Conservation (phyloP, 805 yeast species). For the Barnettozyma sp. region DNA sequence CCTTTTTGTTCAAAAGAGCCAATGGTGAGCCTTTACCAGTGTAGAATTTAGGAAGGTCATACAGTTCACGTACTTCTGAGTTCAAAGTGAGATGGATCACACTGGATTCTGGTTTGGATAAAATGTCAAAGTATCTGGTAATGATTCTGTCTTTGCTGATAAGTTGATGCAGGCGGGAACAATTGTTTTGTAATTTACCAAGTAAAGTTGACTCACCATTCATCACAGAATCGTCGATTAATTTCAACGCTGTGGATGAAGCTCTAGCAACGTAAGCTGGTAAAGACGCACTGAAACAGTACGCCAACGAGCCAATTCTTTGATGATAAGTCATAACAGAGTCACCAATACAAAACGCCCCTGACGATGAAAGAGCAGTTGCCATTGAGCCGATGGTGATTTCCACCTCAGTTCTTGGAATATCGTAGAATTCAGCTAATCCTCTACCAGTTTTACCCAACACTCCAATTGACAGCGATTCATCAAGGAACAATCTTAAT, state of each 20-base stretch:
- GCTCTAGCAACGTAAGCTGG: slow-evolving; percentile 85
- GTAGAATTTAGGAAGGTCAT: slow-evolving; percentile 38
- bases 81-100: slow-evolving; percentile 58
- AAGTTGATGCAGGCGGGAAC: slow-evolving; percentile 31
- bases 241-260: slow-evolving; percentile 45
- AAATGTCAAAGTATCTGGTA: slow-evolving; percentile 38
- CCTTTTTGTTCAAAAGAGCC: slow-evolving; percentile 25
- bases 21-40: slow-evolving; percentile 26
- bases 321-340: slow-evolving; percentile 83
- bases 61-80: slow-evolving; percentile 35
- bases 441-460: slow-evolving; percentile 86
- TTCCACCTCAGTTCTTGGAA: slow-evolving; percentile 61
- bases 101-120: slow-evolving; percentile 58
- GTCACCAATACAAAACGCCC: slow-evolving; percentile 91
- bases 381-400: slow-evolving; percentile 87
- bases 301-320: slow-evolving; percentile 82
- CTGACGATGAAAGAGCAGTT: slow-evolving; percentile 71
- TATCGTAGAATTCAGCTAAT: slow-evolving; percentile 60
- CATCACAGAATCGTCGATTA: slow-evolving; percentile 35
- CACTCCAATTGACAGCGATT: slow-evolving; percentile 78
- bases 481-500: slow-evolving; percentile 83
- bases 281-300: slow-evolving; percentile 88
- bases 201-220: slow-evolving; percentile 33
- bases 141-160: slow-evolving; percentile 35
- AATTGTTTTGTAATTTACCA: slow-evolving; percentile 33